Percentiles rank a stretch among this genome's conserved stretches.
phyloP scores from a whole-genome alignment of 2,329 filamentous ascomycete genomes.

The Fusarium falciforme region DNA sequence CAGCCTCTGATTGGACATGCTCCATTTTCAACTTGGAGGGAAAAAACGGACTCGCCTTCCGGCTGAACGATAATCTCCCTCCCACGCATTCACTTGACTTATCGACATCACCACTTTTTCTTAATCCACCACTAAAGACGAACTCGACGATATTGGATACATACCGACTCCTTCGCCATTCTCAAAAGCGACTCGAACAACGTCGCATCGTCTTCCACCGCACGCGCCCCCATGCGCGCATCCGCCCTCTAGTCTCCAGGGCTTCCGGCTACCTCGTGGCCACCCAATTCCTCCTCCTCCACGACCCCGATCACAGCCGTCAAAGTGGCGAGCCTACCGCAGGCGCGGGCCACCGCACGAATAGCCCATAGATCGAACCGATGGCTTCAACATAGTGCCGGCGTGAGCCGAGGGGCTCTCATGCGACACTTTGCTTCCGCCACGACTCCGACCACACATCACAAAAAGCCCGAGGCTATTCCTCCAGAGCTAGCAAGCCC shows the following conservation, averaged over 20 bases:
- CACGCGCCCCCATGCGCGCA: slow-evolving; percentile 11
- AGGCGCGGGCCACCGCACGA: slow-evolving; percentile 58
- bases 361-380: slow-evolving; percentile 49
- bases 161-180: not conserved
- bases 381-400: slow-evolving; percentile 57
- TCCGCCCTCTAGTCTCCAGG: slow-evolving; percentile 14
- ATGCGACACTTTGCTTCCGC: slow-evolving; percentile 48
- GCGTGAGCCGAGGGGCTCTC: slow-evolving; percentile 51
- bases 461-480: slow-evolving; percentile 37
- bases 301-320: slow-evolving; percentile 23
- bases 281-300: slow-evolving; percentile 10
- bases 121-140: not conserved
- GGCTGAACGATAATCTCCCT: slow-evolving; percentile 15
- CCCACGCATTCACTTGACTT: slow-evolving; percentile 16
- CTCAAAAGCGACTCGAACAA: too few relatives aligned
- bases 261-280: slow-evolving; percentile 20
- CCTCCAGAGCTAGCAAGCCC: slow-evolving; percentile 32
- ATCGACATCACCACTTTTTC: slow-evolving; percentile 20
- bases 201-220: not conserved
- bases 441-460: slow-evolving; percentile 36
- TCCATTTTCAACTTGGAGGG: slow-evolving; percentile 19
- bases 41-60: slow-evolving; percentile 40
- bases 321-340: slow-evolving; percentile 52
- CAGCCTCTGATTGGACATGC: slow-evolving; percentile 33
- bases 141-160: not conserved